phyloP scores from a whole-genome alignment of 148 eudicot genomes.

The Camellia granthamiana region DNA sequence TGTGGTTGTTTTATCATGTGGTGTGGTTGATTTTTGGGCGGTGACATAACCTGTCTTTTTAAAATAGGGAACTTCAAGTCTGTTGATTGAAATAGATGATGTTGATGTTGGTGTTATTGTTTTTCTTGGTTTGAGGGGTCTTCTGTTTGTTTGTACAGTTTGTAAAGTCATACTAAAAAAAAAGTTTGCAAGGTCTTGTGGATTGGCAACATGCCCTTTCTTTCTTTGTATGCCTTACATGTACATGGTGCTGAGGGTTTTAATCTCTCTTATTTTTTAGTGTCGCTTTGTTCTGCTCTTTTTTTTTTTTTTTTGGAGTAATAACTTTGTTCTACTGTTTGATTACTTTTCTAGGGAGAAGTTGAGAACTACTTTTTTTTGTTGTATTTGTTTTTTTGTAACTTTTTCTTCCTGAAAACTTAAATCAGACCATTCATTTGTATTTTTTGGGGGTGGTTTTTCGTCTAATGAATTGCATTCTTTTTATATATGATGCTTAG shows the following conservation, averaged over 20 bases:
- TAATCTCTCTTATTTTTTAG: not conserved
- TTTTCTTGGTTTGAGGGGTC: not conserved
- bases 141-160: not conserved
- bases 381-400: too few species aligned
- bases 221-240: not conserved
- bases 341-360: not conserved
- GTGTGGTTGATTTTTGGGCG: not conserved
- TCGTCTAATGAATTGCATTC: too few species aligned
- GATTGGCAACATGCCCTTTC: not conserved
- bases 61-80: not conserved
- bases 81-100: not conserved
- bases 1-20: not conserved
- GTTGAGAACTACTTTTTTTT: too few species aligned
- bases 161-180: not conserved
- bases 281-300: not conserved
- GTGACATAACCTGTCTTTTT: not conserved
- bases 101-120: not conserved
- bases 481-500: not conserved
- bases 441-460: not conserved
- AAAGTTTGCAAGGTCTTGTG: not conserved
- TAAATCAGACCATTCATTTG: not conserved
- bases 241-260: not conserved
- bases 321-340: not conserved
- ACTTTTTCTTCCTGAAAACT: not conserved
- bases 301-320: not conserved